Evolutionary conservation across 208 protist species (phyloP), one percentile per base, ranked within the genome.

Genomic region (Leishmania mexicana): DNA sequence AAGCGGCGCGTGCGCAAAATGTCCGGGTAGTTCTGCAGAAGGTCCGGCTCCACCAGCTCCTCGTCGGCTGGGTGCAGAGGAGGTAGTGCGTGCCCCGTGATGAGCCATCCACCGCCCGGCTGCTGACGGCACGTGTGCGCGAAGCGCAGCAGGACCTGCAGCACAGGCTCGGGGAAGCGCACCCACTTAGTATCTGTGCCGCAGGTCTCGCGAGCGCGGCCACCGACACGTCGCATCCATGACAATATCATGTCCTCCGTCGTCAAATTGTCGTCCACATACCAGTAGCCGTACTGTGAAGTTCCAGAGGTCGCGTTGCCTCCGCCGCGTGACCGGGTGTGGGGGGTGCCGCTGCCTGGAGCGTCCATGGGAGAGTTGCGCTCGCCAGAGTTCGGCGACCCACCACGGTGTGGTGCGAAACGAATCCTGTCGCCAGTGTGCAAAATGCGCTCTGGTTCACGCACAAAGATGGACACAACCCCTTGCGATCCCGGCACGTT

Each of bases 171-270:
- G 3, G 81, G 87, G 76, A 81, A 92, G 71, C 87, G 83, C 74
- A 93, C 81, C 89, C 89, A 93, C 60, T 83, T 85, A 19, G 68
- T 72, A 60, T 93, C 89, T 45, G 67, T 45, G 40, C 78, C 85
- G 38, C 81, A 75, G 19, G 87, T 87, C 75, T 90, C 89, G 11
- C 89, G 84, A 24, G 89, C 89, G 35, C 85, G 82, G 19, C 85
- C 79, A 15, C 83, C 78, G 28, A 93, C 78, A 17, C 87, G 86
- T 3, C 87, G 87, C 87, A 93, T 93, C 89, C 89, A 93, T 35
- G 82, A 82, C 71, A 93, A 47, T 8, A 87, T 79, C 38, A 90
- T 45, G 70, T 93, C 89, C 81, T 90, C 89, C 54, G 87, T 83
- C 0, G 78, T 85, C 42, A 93, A 67, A 45, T 15, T 42, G 62